Conservation (phyloP, 306 rosid species). For the Herpetospermum pedunculosum region DNA sequence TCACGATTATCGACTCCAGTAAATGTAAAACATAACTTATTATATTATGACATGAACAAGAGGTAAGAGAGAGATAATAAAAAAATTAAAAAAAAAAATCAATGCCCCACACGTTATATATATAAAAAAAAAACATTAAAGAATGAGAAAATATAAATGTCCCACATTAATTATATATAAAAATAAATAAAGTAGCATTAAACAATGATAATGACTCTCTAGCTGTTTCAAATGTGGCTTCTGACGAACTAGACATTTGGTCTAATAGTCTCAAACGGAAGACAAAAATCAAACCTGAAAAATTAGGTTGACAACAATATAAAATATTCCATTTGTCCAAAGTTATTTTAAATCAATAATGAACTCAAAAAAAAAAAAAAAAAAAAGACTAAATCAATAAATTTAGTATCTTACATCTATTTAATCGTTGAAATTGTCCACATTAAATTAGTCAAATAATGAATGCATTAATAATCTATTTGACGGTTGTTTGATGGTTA, state of each 20-base stretch:
- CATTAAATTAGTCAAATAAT: neutral
- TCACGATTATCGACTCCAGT: neutral
- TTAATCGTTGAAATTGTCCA: neutral
- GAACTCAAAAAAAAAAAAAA: too few species aligned
- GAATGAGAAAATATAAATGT: too few species aligned
- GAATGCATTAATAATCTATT: neutral
- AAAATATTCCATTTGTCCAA: neutral
- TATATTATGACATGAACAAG: neutral
- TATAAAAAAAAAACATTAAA: too few species aligned
- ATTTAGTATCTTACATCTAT: neutral
- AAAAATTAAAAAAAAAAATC: neutral
- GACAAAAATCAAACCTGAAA: neutral
- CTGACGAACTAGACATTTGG: neutral
- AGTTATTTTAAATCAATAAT: neutral
- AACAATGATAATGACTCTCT: neutral
- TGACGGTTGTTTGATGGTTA: too few species aligned
- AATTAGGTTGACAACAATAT: neutral
- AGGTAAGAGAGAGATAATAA: neutral
- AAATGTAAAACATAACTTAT: neutral
- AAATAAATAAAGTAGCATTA: too few species aligned
- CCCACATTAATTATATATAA: too few species aligned
- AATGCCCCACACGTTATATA: neutral
- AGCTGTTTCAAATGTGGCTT: neutral
- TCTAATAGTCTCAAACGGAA: neutral
- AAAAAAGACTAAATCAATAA: neutral